Base-by-base conservation (phyloP, 805 yeast genomes). In the Wickerhamomyces queroliae region DNA sequence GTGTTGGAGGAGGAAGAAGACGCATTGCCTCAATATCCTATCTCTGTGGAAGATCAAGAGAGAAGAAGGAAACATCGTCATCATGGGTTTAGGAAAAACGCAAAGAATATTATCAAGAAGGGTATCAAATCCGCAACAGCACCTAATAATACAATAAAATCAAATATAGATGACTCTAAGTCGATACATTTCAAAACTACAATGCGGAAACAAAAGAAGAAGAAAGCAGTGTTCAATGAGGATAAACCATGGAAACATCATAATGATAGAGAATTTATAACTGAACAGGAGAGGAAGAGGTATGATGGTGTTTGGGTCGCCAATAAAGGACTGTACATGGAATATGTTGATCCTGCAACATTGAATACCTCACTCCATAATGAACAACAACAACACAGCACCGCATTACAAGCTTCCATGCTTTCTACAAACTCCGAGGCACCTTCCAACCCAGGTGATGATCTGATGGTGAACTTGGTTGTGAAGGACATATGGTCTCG, bases 251-350 rank as follows among this genome's bases (percentile, higher is more conserved):
- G 97, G 96, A 89, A 90, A 52, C 80, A 82, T 52, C 97, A 88
- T 60, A 67, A 67, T 23, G 84, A 78, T 43, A 67, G 79, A 6
- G 56, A 67, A 47, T 58, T 65, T 30, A 63, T 70, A n/a, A 68
- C 74, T 1, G 79, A 75, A 33, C 72, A 67, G 33, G 98, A 93
- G 57, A 71, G 86, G 43, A 89, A 89, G 56, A 63, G 98, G 28
- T 93, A 91, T 59, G 97, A 90, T 59, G 95, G 95, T 20, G 74
- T 93, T 13, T 93, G 96, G 96, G 95, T 83, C 0, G 79, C 95
- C 25, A 93, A 93, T 56, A 78, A 76, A 46, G 95, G 93, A 3
- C 53, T 64, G 4, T 81, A 82, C 50, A 58, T 81, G 47, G 67
- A 67, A 27, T 35, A 42, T 15, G 40, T 54, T 24, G 51, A 54